These are phyloP conservation scores for Solanum lignicaule DNA, from an alignment of 257 asterid species.

Conservation along the genomic window DNA sequence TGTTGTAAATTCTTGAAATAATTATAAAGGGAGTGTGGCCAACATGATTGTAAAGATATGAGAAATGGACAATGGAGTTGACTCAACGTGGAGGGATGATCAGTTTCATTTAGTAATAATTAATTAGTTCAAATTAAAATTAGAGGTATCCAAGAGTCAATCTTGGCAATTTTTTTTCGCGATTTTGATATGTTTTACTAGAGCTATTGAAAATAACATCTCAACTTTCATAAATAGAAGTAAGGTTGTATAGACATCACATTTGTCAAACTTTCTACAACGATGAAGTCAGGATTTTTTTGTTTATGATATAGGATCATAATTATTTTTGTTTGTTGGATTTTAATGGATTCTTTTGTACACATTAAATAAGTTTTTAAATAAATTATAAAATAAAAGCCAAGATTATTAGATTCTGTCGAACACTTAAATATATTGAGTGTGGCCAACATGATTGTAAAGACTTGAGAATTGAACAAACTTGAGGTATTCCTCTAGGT, in stretches of 20 bases:
- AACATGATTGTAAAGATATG: not conserved
- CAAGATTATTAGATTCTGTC: too few relatives aligned
- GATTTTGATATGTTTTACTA: too few relatives aligned
- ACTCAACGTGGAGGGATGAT: not conserved
- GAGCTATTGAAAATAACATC: too few relatives aligned
- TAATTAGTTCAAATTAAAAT: not conserved
- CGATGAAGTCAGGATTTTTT: too few relatives aligned
- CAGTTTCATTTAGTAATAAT: not conserved
- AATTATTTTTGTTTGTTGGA: not conserved
- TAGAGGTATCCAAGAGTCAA: not conserved
- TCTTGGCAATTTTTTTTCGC: not conserved
- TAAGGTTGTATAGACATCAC: rapidly evolving
- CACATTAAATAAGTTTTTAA: not conserved
- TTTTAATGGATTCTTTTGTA: too few relatives aligned
- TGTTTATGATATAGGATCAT: not conserved
- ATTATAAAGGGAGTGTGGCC: not conserved
- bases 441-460: not conserved
- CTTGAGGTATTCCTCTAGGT: not conserved
- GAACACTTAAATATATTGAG: not conserved
- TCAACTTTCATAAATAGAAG: too few relatives aligned
- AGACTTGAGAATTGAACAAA: not conserved
- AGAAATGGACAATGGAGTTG: not conserved
- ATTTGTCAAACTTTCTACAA: not conserved
- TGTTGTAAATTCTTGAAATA: not conserved
- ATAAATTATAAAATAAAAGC: not conserved